These are phyloP conservation scores for Podila epicladia DNA, from an alignment of 192 early-diverging fungal genomes.

Conservation along the genomic window DNA sequence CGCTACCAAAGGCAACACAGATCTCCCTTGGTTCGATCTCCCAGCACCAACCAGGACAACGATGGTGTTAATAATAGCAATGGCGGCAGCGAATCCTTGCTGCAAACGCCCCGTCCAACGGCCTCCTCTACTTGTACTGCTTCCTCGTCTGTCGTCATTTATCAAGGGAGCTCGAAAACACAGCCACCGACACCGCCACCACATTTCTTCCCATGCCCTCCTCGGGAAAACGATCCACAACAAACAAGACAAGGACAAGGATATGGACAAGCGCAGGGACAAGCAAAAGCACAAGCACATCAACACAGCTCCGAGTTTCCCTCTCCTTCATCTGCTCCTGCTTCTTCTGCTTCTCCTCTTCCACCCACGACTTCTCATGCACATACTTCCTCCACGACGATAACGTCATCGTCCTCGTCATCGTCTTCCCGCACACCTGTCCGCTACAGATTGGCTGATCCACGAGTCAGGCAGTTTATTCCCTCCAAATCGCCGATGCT, in stretches of 20 bases:
- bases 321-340: too few relatives aligned
- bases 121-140: not conserved
- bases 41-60: not conserved
- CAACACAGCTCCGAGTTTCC: not conserved
- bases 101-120: too few relatives aligned
- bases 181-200: not conserved
- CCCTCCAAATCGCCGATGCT: conserved; percentile 1
- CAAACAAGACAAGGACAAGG: not conserved
- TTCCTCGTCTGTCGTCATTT: not conserved
- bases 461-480: not conserved
- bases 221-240: not conserved
- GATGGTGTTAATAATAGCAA: not conserved
- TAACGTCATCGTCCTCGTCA: not conserved
- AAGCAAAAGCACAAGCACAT: not conserved
- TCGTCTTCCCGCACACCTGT: not conserved
- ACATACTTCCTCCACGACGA: too few relatives aligned
- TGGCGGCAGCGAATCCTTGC: not conserved
- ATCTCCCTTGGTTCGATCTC: not conserved
- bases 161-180: not conserved
- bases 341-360: too few relatives aligned
- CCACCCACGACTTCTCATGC: not conserved
- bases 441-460: not conserved
- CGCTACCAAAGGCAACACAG: not conserved
- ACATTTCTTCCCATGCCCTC: not conserved
- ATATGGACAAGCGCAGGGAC: not conserved